phyloP scores from a whole-genome alignment of 495 filamentous ascomycete genomes.

The Antarctomyces pellizariae region DNA sequence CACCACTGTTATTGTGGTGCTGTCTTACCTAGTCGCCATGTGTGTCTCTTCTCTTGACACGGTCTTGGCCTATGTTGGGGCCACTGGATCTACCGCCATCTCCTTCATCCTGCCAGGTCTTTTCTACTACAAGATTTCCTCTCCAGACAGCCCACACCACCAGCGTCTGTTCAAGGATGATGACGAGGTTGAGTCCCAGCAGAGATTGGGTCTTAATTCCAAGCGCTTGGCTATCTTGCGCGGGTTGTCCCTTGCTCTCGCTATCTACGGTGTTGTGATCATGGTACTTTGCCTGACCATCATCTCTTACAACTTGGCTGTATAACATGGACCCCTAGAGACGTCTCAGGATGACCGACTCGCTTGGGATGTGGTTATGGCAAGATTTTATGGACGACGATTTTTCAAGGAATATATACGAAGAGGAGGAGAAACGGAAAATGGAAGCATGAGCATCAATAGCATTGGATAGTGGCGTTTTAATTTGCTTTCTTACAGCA shows the following conservation, averaged over 20 bases:
- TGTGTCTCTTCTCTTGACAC: slow-evolving; percentile 73
- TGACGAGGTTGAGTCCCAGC: slow-evolving; percentile 31
- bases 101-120: slow-evolving; percentile 89
- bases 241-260: slow-evolving; percentile 47
- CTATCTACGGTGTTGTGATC: slow-evolving; percentile 62
- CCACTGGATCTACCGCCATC: slow-evolving; percentile 80
- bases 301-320: no score
- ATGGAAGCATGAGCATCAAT: no score
- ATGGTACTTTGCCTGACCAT: slow-evolving; percentile 76
- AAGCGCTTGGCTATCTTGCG: slow-evolving; percentile 26
- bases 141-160: slow-evolving; percentile 62
- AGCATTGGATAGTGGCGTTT: no score
- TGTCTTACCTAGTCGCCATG: slow-evolving; percentile 73
- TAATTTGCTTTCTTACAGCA: no score
- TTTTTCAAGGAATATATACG: no score
- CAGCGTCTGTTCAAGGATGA: slow-evolving; percentile 75
- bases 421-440: no score
- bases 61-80: slow-evolving; percentile 86
- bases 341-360: no score
- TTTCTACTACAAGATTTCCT: slow-evolving; percentile 95
- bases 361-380: no score
- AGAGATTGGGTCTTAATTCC: slow-evolving; percentile 11
- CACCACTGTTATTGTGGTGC: slow-evolving; percentile 60
- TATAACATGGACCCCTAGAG: no score
- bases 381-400: no score